Conservation (phyloP, 495 filamentous ascomycete species). For the Cryomyces minteri region DNA sequence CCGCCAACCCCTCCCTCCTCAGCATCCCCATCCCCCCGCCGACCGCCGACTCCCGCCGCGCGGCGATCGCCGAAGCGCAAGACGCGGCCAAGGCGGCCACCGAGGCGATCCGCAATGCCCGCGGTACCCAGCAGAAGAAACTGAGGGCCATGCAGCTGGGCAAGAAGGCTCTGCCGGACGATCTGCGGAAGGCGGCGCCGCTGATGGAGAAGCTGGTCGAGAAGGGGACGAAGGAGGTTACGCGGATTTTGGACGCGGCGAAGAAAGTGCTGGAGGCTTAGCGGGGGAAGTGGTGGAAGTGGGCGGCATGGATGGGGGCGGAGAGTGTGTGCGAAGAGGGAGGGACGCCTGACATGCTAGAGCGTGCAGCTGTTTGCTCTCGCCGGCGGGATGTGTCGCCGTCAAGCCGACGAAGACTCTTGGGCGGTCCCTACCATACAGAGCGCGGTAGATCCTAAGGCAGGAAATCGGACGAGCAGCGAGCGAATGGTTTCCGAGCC, state of each 20-base stretch:
- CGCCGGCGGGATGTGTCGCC: too few relatives aligned
- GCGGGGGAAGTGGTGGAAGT: background rate
- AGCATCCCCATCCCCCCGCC: conserved; percentile 56
- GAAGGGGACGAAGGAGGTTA: conserved; percentile 45
- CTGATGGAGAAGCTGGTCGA: conserved; percentile 56
- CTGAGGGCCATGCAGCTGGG: conserved; percentile 39
- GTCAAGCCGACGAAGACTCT: too few relatives aligned
- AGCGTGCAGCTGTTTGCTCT: too few relatives aligned
- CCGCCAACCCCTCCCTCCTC: conserved; percentile 48
- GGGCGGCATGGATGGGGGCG: too few relatives aligned
- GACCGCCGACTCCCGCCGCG: conserved; percentile 41
- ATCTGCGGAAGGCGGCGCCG: conserved; percentile 41
- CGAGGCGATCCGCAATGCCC: conserved; percentile 32
- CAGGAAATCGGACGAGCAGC: too few relatives aligned
- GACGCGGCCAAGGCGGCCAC: conserved; percentile 42
- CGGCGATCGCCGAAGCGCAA: conserved; percentile 33
- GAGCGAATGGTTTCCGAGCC: too few relatives aligned
- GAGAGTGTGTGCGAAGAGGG: too few relatives aligned
- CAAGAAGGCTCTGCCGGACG: conserved; percentile 42
- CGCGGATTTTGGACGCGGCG: conserved; percentile 45
- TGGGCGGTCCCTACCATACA: background rate
- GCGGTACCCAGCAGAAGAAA: conserved; percentile 41
- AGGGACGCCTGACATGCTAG: too few relatives aligned
- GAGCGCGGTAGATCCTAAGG: too few relatives aligned
- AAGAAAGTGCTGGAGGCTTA: conserved; percentile 34